phyloP scores from a whole-genome alignment of 2,329 filamentous ascomycete genomes.

The Diaporthe destruens region DNA sequence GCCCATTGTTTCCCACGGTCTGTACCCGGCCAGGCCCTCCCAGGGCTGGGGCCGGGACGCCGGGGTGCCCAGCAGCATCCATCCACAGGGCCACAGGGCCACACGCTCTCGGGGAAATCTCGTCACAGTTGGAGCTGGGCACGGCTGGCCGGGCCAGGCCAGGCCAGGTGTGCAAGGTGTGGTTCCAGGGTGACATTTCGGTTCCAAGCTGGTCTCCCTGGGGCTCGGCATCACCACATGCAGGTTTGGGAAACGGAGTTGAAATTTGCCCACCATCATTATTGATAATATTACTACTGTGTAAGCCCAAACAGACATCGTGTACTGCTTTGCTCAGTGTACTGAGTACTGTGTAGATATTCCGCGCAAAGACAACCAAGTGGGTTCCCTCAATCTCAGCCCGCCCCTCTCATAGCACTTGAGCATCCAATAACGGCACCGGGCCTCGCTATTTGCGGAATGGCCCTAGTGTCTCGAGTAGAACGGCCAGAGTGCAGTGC shows the following conservation, averaged over 20 bases:
- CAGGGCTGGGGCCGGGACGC: slow-evolving; percentile 7
- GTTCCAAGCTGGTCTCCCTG: background rate
- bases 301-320: background rate
- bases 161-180: no score
- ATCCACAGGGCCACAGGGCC: no score
- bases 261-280: slow-evolving; percentile 18
- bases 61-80: background rate
- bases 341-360: no score
- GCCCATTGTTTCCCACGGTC: background rate
- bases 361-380: background rate
- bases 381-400: slow-evolving; percentile 3
- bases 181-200: slow-evolving; percentile 7
- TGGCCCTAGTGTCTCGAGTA: slow-evolving; percentile 30
- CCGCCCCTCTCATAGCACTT: slow-evolving; percentile 11
- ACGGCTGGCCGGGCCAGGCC: no score
- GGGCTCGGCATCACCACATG: background rate
- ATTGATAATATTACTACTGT: no score
- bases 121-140: no score
- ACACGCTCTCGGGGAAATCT: no score
- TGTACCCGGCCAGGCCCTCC: slow-evolving; percentile 20
- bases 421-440: slow-evolving; percentile 6
- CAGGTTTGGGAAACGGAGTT: background rate
- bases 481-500: background rate
- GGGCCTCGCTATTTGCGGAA: slow-evolving; percentile 1
- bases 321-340: background rate